Evolutionary conservation across 2,329 filamentous ascomycete genomes (phyloP).

Genomic region (Zelopaecilomyces penicillatus): DNA sequence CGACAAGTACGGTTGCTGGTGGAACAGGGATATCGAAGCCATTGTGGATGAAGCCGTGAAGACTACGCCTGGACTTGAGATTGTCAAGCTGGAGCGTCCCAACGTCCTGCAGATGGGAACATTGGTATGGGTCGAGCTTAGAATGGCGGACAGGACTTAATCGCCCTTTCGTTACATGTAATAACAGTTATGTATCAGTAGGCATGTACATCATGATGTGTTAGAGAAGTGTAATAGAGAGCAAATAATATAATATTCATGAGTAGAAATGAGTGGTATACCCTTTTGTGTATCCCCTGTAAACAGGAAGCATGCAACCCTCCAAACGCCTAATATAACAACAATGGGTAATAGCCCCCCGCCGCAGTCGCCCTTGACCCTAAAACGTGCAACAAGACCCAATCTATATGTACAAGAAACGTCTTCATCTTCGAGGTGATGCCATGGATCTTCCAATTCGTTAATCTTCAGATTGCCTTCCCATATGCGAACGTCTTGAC

Average conservation of each 20-base stretch:
- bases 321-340: neutral
- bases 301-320: too few species aligned
- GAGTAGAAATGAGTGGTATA: constrained; percentile 10
- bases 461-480: constrained; percentile 2
- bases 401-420: constrained; percentile 21
- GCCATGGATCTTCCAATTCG: constrained; percentile 9
- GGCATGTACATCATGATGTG: neutral
- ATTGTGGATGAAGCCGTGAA: constrained; percentile 43
- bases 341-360: neutral
- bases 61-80: constrained; percentile 44
- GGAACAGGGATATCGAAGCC: constrained; percentile 54
- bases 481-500: neutral
- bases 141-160: constrained; percentile 22
- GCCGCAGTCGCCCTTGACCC: too few species aligned
- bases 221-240: neutral
- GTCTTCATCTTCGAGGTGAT: constrained; percentile 19
- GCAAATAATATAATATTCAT: neutral
- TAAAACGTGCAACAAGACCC: neutral
- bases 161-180: neutral
- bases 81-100: constrained; percentile 46
- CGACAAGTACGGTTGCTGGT: constrained; percentile 56
- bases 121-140: constrained; percentile 50
- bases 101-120: constrained; percentile 48
- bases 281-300: constrained; percentile 7
- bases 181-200: neutral